phyloP scores from a whole-genome alignment of 805 yeast genomes.

The Komagataella ulmi region DNA sequence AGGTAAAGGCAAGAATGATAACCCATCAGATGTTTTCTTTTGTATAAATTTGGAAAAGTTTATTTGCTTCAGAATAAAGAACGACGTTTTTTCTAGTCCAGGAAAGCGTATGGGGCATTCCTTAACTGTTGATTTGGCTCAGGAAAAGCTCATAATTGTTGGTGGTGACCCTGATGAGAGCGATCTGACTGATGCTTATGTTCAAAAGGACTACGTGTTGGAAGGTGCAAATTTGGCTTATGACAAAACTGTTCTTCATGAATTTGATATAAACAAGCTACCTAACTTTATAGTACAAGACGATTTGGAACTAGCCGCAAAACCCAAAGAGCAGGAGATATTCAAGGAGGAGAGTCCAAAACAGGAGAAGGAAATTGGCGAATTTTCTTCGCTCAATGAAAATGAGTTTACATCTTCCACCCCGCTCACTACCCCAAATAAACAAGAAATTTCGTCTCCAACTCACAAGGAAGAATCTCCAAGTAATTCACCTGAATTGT shows the following conservation, averaged over 20 bases:
- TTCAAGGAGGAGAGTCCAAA: neutral
- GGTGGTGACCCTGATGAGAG: slow-evolving; percentile 83
- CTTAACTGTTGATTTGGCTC: slow-evolving; percentile 52
- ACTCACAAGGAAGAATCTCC: neutral
- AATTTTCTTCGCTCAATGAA: neutral
- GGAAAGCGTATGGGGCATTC: slow-evolving; percentile 90
- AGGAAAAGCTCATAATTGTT: slow-evolving; percentile 65
- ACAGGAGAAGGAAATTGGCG: neutral
- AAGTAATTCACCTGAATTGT: neutral
- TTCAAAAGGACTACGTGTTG: slow-evolving; percentile 7
- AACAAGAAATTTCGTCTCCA: neutral
- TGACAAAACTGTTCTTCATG: slow-evolving; percentile 20
- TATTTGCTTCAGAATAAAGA: slow-evolving; percentile 48
- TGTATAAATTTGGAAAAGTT: slow-evolving; percentile 65
- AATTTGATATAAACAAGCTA: slow-evolving; percentile 16
- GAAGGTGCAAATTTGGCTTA: slow-evolving; percentile 17
- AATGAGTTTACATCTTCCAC: neutral
- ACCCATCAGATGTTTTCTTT: slow-evolving; percentile 48
- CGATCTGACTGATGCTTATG: slow-evolving; percentile 16
- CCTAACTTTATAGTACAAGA: slow-evolving; percentile 1
- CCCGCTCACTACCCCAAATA: neutral
- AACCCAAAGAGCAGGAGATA: neutral
- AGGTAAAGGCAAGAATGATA: slow-evolving; percentile 70
- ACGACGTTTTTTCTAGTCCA: slow-evolving; percentile 38
- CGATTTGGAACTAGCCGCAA: neutral